Conservation (phyloP, 2,329 filamentous ascomycete genomes). For the Aschersonia sp. region DNA sequence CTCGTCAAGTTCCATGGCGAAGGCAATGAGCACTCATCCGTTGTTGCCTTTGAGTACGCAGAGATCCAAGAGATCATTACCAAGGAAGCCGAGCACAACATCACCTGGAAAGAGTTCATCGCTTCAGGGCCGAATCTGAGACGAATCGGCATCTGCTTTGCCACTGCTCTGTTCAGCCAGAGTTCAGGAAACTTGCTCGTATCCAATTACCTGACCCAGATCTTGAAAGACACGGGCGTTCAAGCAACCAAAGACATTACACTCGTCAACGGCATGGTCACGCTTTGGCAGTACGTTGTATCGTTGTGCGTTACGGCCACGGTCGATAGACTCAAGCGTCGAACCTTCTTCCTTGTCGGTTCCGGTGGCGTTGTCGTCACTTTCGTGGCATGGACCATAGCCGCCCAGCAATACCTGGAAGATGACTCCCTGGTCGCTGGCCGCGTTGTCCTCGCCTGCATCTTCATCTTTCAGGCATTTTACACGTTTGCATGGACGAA, state of each 20-base stretch:
- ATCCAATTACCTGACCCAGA: slow-evolving; percentile 25
- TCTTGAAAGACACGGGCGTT: slow-evolving; percentile 24
- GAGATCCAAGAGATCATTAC: slow-evolving; percentile 34
- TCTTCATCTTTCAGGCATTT: slow-evolving; percentile 26
- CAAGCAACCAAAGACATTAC: slow-evolving; percentile 22
- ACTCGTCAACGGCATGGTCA: slow-evolving; percentile 25
- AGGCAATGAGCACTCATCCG: slow-evolving; percentile 23
- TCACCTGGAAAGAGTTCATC: slow-evolving; percentile 27
- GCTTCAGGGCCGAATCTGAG: slow-evolving; percentile 22
- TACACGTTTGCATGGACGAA: slow-evolving; percentile 29
- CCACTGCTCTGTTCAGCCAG: slow-evolving; percentile 24
- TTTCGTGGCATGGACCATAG: slow-evolving; percentile 24
- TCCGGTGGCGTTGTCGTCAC: slow-evolving; percentile 22
- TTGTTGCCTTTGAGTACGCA: slow-evolving; percentile 31
- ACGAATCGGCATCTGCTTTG: slow-evolving; percentile 23
- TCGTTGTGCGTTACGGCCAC: slow-evolving; percentile 20
- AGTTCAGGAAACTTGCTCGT: slow-evolving; percentile 25
- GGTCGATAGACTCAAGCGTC: slow-evolving; percentile 21
- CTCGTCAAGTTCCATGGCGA: slow-evolving; percentile 38
- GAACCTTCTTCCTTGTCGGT: slow-evolving; percentile 22
- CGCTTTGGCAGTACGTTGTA: slow-evolving; percentile 27
- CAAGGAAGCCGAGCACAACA: slow-evolving; percentile 15
- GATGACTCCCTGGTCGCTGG: slow-evolving; percentile 15
- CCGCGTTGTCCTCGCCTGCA: slow-evolving; percentile 22
- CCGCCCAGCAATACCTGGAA: slow-evolving; percentile 22